phyloP scores from a whole-genome alignment of 805 yeast genomes.

The Maudiozyma barnettii region DNA sequence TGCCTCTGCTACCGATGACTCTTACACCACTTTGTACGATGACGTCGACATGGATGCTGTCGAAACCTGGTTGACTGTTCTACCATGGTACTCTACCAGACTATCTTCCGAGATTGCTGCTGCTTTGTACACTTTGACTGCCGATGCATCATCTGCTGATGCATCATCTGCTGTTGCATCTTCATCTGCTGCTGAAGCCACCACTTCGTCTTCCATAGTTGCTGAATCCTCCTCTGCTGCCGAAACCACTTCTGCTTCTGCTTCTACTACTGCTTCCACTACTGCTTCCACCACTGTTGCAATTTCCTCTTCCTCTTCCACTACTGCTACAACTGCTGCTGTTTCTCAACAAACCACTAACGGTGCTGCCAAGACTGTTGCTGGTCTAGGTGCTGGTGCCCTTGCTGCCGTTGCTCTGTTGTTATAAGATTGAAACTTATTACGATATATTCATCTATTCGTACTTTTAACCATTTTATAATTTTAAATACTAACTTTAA shows the following conservation, averaged over 20 bases:
- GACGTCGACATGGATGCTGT: constrained; percentile 23
- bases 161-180: not conserved
- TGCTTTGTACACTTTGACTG: constrained; percentile 3
- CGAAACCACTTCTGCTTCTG: not conserved
- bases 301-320: constrained; percentile 4
- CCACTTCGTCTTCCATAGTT: constrained; percentile 5
- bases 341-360: constrained; percentile 13
- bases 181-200: constrained; percentile 3
- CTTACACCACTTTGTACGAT: constrained; percentile 26
- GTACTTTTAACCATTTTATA: not conserved
- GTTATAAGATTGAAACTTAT: constrained; percentile 6
- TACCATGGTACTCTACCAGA: constrained; percentile 30
- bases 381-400: constrained; percentile 16
- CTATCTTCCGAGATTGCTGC: constrained; percentile 11
- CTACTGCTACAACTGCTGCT: constrained; percentile 2
- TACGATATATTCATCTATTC: not conserved
- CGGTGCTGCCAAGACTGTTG: constrained; percentile 12
- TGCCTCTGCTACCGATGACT: constrained; percentile 27
- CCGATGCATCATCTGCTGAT: not conserved
- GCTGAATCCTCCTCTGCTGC: too few species aligned
- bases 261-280: not conserved
- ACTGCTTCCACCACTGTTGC: constrained; percentile 9
- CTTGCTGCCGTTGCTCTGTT: constrained; percentile 14
- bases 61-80: constrained; percentile 20
- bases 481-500: too few species aligned